These are phyloP conservation scores for Fragaria vesca DNA, from an alignment of 306 rosid species.

Conservation along the genomic window DNA sequence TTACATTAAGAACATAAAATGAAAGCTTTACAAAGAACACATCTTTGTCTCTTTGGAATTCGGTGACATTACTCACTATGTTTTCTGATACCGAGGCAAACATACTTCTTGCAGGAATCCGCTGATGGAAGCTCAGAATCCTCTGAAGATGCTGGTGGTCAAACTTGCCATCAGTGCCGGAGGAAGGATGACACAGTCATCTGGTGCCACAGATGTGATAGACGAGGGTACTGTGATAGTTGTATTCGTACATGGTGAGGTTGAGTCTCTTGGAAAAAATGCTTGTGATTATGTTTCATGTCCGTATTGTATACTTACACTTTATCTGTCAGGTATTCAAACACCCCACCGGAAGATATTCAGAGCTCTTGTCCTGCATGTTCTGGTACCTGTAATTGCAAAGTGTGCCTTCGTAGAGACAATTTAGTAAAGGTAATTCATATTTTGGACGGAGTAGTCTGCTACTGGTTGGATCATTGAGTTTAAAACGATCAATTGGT, in stretches of 20 bases:
- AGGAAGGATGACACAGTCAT: slow-evolving; percentile 61
- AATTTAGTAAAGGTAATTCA: slow-evolving; percentile 75
- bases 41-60: background rate
- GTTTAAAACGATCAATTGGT: slow-evolving; percentile 20
- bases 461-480: slow-evolving; percentile 6
- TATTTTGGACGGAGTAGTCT: background rate
- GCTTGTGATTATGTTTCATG: slow-evolving; percentile 11
- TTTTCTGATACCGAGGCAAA: slow-evolving; percentile 25
- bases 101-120: slow-evolving; percentile 53
- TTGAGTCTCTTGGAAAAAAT: slow-evolving; percentile 13
- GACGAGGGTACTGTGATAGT: slow-evolving; percentile 83
- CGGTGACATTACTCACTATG: background rate
- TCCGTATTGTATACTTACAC: slow-evolving; percentile 20
- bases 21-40: no score
- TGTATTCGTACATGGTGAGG: slow-evolving; percentile 77
- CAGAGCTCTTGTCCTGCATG: slow-evolving; percentile 89
- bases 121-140: slow-evolving; percentile 62
- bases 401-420: slow-evolving; percentile 74
- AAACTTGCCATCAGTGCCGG: slow-evolving; percentile 84
- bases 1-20: background rate
- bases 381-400: slow-evolving; percentile 85
- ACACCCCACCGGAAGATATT: slow-evolving; percentile 66
- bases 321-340: slow-evolving; percentile 59
- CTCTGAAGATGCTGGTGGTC: slow-evolving; percentile 74
- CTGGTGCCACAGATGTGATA: slow-evolving; percentile 82